Percentiles rank a stretch among this genome's conserved stretches.
phyloP scores from a whole-genome alignment of 768 basidiomycete genomes.

The Psilocybe cyanescens region DNA sequence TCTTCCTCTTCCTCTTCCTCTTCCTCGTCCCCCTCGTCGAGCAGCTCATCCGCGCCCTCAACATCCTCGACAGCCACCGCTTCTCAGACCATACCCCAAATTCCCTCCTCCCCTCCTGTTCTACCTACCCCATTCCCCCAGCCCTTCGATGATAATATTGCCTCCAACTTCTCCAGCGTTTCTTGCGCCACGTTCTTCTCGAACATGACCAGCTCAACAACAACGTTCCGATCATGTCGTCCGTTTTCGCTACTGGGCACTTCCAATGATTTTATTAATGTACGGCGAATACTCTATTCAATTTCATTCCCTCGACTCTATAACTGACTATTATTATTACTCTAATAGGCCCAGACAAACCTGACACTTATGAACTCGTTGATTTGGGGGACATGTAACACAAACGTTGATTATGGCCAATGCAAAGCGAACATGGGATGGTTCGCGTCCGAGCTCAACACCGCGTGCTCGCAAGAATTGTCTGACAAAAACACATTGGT shows the following conservation, averaged over 20 bases:
- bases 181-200: constrained; percentile 73
- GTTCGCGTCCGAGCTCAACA: constrained; percentile 54
- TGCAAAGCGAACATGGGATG: constrained; percentile 72
- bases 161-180: constrained; percentile 66
- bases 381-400: constrained; percentile 84
- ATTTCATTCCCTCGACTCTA: neutral
- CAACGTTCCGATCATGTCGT: constrained; percentile 72
- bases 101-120: constrained; percentile 51
- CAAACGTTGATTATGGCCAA: constrained; percentile 44
- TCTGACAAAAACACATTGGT: constrained; percentile 53
- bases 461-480: constrained; percentile 62
- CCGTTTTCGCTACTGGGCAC: constrained; percentile 68
- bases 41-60: constrained; percentile 23
- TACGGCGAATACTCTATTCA: constrained; percentile 31
- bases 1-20: neutral
- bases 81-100: constrained; percentile 41
- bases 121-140: constrained; percentile 83
- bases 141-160: constrained; percentile 66
- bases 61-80: constrained; percentile 22
- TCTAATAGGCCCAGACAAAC: constrained; percentile 62
- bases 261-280: constrained; percentile 59
- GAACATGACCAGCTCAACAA: constrained; percentile 65
- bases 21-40: constrained; percentile 5
- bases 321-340: constrained; percentile 23
- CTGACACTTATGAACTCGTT: constrained; percentile 65